Conservation (phyloP, 441 rosid genomes). For the Cnidoscolus chayamansa region DNA sequence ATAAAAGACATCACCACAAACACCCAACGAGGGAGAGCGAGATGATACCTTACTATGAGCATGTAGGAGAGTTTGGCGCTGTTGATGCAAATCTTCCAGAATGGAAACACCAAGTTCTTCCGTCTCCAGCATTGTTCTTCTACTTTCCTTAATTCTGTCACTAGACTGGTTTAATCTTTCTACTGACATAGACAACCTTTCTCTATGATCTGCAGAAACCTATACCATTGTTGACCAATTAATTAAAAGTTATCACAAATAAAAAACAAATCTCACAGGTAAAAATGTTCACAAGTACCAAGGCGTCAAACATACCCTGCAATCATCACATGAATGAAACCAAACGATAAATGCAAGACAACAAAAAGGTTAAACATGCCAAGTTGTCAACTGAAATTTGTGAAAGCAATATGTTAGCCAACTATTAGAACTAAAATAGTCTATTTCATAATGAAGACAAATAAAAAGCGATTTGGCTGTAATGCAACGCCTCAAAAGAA, state of each 20-base stretch:
- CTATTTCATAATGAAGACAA: too few species aligned
- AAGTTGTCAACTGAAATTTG: neutral
- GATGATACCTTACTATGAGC: conserved; percentile 60
- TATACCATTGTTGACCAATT: conserved; percentile 27
- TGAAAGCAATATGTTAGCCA: neutral
- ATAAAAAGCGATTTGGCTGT: too few species aligned
- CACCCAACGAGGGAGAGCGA: neutral
- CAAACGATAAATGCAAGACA: conserved; percentile 1
- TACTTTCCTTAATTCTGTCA: conserved; percentile 78
- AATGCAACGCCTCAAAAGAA: too few species aligned
- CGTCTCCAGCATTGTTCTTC: conserved; percentile 83
- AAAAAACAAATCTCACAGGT: neutral
- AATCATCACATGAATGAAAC: neutral
- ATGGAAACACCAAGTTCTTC: conserved; percentile 93
- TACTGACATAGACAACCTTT: conserved; percentile 71
- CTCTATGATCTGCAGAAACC: conserved; percentile 88
- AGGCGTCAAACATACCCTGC: conserved; percentile 3
- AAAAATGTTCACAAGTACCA: neutral
- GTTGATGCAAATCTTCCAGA: conserved; percentile 86
- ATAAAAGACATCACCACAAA: neutral
- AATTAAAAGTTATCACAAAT: neutral
- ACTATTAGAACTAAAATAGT: neutral
- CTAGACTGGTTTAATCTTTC: conserved; percentile 61
- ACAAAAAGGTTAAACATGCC: neutral
- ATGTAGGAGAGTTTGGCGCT: conserved; percentile 78